A percentile compares a stretch with the other conserved stretches of the same genome.
Conservation (phyloP, 257 asterid genomes). For the Solanum commersonii region DNA sequence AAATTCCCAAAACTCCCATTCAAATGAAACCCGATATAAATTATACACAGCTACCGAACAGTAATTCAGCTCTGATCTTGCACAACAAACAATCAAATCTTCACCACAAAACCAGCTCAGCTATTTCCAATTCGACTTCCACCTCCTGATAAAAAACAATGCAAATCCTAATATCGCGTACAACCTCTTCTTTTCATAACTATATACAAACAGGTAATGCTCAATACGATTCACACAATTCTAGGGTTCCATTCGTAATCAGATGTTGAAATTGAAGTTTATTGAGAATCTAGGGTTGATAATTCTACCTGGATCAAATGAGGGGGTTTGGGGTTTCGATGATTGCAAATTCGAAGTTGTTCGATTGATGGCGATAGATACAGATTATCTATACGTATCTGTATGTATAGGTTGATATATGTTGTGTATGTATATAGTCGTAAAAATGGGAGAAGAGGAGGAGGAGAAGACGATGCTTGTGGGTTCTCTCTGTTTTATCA, state of each 20-base stretch:
- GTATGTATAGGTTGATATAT: not conserved
- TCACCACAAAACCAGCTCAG: not conserved
- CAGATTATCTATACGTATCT: not conserved
- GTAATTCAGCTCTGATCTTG: not conserved
- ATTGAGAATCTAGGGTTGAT: slow-evolving; percentile 17
- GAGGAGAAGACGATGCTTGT: not conserved
- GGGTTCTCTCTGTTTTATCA: not conserved
- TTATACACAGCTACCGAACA: slow-evolving; percentile 2
- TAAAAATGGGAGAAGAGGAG: slow-evolving; percentile 10
- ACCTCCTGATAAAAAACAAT: not conserved
- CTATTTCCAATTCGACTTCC: not conserved
- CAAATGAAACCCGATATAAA: slow-evolving; percentile 10
- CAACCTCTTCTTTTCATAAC: not conserved
- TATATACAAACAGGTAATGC: not conserved
- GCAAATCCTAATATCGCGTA: not conserved
- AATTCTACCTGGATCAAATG: slow-evolving; percentile 21
- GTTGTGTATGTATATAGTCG: slow-evolving; percentile 1
- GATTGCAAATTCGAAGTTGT: slow-evolving; percentile 21
- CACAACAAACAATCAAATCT: not conserved
- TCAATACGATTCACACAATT: not conserved
- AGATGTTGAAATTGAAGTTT: slow-evolving; percentile 8
- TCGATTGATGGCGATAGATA: slow-evolving; percentile 11
- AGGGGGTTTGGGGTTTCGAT: slow-evolving; percentile 5
- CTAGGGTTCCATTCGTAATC: slow-evolving; percentile 17
- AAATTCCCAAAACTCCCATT: not conserved